Evolutionary conservation across 164 flowering plant genomes (phyloP).

Genomic region (Protea cynaroides): DNA sequence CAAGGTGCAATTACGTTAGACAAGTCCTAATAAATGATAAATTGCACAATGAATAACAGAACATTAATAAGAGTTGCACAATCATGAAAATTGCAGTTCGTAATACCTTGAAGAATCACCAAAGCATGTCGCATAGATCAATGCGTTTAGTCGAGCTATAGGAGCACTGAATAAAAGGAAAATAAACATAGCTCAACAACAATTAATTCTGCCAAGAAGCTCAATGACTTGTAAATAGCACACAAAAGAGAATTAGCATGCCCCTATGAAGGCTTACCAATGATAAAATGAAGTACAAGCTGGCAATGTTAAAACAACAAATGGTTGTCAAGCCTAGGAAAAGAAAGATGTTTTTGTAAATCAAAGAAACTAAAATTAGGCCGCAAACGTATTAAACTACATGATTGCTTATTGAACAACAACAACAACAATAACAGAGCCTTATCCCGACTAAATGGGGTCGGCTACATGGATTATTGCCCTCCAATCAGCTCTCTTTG

Average conservation of each 20-base stretch:
- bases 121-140: conserved; percentile 78
- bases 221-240: neutral
- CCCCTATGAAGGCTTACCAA: no score
- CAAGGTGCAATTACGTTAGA: conserved; percentile 3
- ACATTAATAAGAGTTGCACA: neutral
- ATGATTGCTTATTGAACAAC: no score
- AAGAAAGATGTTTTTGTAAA: no score
- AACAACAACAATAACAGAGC: no score
- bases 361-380: no score
- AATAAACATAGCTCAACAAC: conserved; percentile 2
- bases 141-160: conserved; percentile 69
- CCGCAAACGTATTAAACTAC: no score
- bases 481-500: no score
- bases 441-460: no score
- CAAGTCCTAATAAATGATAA: neutral
- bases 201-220: neutral
- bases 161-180: conserved; percentile 50
- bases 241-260: neutral
- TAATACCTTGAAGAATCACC: conserved; percentile 77
- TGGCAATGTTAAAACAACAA: no score
- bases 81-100: conserved; percentile 2
- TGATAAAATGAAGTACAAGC: neutral
- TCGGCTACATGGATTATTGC: no score
- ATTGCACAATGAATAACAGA: neutral
- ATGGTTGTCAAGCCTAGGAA: no score